These are phyloP conservation scores for Bauhinia variegata DNA, from an alignment of 306 rosid species.

Conservation along the genomic window DNA sequence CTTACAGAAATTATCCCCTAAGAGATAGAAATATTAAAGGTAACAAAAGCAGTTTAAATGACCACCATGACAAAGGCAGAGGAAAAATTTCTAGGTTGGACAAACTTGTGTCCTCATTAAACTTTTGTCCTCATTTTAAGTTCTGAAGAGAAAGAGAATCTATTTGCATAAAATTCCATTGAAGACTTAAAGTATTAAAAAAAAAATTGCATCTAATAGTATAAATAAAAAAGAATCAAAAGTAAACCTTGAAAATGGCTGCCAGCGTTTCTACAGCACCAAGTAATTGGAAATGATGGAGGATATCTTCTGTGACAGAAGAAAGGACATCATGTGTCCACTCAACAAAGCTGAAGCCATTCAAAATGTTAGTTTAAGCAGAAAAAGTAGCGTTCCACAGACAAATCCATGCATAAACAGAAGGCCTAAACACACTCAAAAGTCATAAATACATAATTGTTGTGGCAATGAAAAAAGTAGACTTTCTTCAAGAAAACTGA, in stretches of 20 bases:
- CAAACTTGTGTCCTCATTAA: too few relatives aligned
- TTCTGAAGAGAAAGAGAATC: background rate
- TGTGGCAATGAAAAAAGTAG: background rate
- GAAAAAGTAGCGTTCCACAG: constrained; percentile 18
- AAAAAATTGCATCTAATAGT: constrained; percentile 5
- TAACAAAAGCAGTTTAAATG: constrained; percentile 11
- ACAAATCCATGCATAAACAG: constrained; percentile 13
- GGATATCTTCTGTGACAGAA: constrained; percentile 59
- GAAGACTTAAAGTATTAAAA: background rate
- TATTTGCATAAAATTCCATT: background rate
- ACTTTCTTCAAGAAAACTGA: constrained; percentile 9
- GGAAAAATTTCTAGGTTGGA: constrained; percentile 23
- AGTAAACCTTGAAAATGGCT: constrained; percentile 83
- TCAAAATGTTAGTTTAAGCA: constrained; percentile 36
- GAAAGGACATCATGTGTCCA: constrained; percentile 87
- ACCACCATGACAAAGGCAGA: background rate
- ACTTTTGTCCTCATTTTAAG: background rate
- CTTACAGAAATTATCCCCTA: constrained; percentile 42
- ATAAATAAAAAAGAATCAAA: constrained; percentile 32
- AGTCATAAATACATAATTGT: constrained; percentile 7
- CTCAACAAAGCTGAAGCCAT: constrained; percentile 73
- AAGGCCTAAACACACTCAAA: constrained; percentile 23
- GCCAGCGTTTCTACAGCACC: constrained; percentile 80
- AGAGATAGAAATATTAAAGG: constrained; percentile 41
- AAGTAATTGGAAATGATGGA: constrained; percentile 78